Percentiles rank a stretch among this genome's conserved stretches.
Evolutionary conservation across 169 alveolate species (phyloP).

Genomic region (Eimeria tenella): DNA sequence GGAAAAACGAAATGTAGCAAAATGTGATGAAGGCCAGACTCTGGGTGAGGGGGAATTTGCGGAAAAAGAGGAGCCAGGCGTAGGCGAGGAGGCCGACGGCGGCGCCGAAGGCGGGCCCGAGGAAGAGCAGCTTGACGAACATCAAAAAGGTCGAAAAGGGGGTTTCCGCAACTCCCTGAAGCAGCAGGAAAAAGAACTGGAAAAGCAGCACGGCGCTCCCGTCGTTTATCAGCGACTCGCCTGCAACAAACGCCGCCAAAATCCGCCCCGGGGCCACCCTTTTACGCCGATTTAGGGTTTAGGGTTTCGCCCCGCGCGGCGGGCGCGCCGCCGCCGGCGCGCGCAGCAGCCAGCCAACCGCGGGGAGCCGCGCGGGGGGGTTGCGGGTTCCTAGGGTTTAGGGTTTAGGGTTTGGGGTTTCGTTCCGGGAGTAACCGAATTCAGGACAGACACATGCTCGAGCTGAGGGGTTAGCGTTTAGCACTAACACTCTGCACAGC

Average conservation of each 20-base stretch:
- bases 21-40: conserved; percentile 80
- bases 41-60: conserved; percentile 87
- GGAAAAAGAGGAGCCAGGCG: conserved; percentile 88
- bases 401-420: too few species aligned
- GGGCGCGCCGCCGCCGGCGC: too few species aligned
- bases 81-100: conserved; percentile 86
- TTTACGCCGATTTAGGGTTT: background rate
- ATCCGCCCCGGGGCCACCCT: background rate
- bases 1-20: conserved; percentile 86
- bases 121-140: conserved; percentile 86
- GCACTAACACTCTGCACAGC: too few species aligned
- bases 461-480: too few species aligned
- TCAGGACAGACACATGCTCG: too few species aligned
- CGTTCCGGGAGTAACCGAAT: too few species aligned
- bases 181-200: conserved; percentile 89
- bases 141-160: conserved; percentile 83
- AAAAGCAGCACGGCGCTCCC: conserved; percentile 91
- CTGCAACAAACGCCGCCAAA: background rate
- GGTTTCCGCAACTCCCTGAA: conserved; percentile 85
- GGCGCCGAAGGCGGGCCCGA: conserved; percentile 90
- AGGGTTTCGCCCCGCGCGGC: background rate
- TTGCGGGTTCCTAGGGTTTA: too few species aligned
- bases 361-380: too few species aligned
- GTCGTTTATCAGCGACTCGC: conserved; percentile 91
- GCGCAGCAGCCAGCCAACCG: too few species aligned